phyloP scores from a whole-genome alignment of 192 early-diverging fungal genomes.

The Funneliformis geosporum region DNA sequence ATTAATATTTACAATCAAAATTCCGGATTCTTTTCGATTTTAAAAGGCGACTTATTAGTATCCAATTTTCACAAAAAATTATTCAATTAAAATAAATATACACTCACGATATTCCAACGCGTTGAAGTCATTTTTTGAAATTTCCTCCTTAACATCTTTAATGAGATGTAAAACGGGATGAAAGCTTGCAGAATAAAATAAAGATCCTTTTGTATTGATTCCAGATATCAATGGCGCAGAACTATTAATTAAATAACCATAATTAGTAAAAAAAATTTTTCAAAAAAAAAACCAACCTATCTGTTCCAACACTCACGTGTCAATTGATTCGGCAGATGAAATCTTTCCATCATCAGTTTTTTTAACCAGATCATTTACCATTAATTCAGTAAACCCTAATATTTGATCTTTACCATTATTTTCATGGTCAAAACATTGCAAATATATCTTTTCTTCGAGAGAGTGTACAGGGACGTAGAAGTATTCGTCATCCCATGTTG shows the following conservation, averaged over 20 bases:
- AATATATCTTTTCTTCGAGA: slow-evolving; percentile 60
- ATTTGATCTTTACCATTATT: slow-evolving; percentile 68
- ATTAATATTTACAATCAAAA: slow-evolving; percentile 21
- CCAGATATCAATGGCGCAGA: slow-evolving; percentile 3
- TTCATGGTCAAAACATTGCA: slow-evolving; percentile 83
- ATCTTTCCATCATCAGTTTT: neutral
- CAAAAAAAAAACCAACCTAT: neutral
- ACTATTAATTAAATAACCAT: neutral
- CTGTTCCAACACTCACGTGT: neutral
- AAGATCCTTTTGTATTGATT: neutral
- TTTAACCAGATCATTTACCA: neutral
- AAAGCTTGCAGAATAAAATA: slow-evolving; percentile 25
- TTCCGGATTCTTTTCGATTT: slow-evolving; percentile 10
- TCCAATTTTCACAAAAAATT: neutral
- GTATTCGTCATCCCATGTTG: slow-evolving; percentile 77
- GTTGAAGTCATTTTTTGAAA: neutral
- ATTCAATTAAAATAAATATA: neutral
- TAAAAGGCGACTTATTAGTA: neutral
- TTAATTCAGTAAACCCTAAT: slow-evolving; percentile 58
- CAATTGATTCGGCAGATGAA: neutral
- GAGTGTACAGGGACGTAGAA: slow-evolving; percentile 77
- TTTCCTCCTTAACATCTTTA: neutral
- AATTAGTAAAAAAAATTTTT: neutral
- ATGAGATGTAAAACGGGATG: neutral
- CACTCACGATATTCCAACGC: slow-evolving; percentile 2